A percentile compares a stretch with the other conserved stretches of the same genome.
These are phyloP conservation scores for Chaetomiaceae sp. DNA, from an alignment of 2,329 filamentous ascomycete genomes.

Conservation along the genomic window DNA sequence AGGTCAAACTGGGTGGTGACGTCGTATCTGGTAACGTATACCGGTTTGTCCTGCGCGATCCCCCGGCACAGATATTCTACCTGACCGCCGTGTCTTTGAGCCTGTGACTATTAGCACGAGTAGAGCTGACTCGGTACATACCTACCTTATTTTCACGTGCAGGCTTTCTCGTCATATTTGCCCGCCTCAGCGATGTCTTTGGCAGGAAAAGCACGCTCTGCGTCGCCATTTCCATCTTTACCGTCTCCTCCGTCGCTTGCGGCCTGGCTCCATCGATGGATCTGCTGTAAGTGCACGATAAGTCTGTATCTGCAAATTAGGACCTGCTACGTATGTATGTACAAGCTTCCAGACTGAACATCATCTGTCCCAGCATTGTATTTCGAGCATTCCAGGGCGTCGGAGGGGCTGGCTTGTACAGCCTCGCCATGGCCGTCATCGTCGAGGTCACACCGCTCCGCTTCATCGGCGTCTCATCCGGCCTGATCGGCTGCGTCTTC, in stretches of 20 bases:
- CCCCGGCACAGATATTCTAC: too few species aligned
- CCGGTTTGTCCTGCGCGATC: too few species aligned
- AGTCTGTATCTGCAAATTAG: too few species aligned
- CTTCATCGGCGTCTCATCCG: conserved; percentile 30
- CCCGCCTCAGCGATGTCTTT: conserved; percentile 42
- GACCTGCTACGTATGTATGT: too few species aligned
- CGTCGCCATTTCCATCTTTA: conserved; percentile 32
- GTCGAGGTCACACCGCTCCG: conserved; percentile 36
- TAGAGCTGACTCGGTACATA: too few species aligned
- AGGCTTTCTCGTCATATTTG: conserved; percentile 39
- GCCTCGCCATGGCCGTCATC: conserved; percentile 36
- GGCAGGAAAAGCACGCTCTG: conserved; percentile 37
- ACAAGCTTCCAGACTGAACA: too few species aligned
- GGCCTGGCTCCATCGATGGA: conserved; percentile 31
- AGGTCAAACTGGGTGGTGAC: conserved; percentile 43
- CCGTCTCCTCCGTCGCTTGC: conserved; percentile 37
- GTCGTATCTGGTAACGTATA: conserved; percentile 45
- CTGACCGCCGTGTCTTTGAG: too few species aligned
- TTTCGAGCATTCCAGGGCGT: conserved; percentile 40
- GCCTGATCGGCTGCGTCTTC: conserved; percentile 35
- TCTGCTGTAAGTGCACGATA: conserved; percentile 31
- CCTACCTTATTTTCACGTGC: not conserved
- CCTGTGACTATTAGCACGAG: too few species aligned
- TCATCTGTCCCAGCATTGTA: conserved; percentile 11
- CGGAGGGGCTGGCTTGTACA: conserved; percentile 44